Conservation (phyloP, 2,329 filamentous ascomycete genomes). For the Dothidotthia symphoricarpi region DNA sequence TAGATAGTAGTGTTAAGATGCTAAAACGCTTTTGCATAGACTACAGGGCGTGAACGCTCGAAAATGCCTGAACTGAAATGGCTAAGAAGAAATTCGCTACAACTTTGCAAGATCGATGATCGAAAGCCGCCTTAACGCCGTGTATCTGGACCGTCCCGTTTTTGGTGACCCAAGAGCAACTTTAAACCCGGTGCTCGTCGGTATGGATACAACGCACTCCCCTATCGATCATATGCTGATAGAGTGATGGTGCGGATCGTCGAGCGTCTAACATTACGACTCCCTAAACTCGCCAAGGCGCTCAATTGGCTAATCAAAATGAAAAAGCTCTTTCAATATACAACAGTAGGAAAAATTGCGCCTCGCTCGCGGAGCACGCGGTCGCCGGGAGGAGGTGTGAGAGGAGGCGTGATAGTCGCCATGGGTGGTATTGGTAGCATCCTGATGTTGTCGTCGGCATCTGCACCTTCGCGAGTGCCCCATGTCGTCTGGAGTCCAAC, state of each 20-base stretch:
- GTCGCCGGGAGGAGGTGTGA: constrained; percentile 34
- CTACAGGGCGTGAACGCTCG: constrained; percentile 31
- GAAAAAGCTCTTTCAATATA: constrained; percentile 29
- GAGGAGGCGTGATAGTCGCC: constrained; percentile 36
- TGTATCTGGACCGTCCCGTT: constrained; percentile 34
- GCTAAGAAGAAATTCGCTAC: constrained; percentile 25
- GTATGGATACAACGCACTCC: constrained; percentile 16
- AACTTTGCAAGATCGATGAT: constrained; percentile 27
- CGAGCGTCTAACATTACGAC: constrained; percentile 40
- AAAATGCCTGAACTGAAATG: constrained; percentile 9
- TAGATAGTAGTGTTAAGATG: constrained; percentile 12
- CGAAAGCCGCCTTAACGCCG: constrained; percentile 30
- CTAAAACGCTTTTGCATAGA: constrained; percentile 37
- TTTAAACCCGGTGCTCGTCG: constrained; percentile 25
- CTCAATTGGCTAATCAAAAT: constrained; percentile 27
- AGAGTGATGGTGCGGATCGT: constrained; percentile 26
- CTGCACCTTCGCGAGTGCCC: constrained; percentile 90
- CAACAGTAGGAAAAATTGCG: constrained; percentile 24
- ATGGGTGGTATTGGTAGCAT: constrained; percentile 40
- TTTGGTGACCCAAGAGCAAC: constrained; percentile 31
- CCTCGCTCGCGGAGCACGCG: constrained; percentile 40
- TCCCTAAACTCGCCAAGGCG: constrained; percentile 24
- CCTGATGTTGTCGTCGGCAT: constrained; percentile 60
- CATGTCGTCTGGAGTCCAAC: constrained; percentile 71
- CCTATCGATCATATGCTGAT: constrained; percentile 23